Evolutionary conservation across 176 grass and related monocot genomes (phyloP), one percentile per base, ranked within the genome.

Genomic region (Guadua angustifolia): DNA sequence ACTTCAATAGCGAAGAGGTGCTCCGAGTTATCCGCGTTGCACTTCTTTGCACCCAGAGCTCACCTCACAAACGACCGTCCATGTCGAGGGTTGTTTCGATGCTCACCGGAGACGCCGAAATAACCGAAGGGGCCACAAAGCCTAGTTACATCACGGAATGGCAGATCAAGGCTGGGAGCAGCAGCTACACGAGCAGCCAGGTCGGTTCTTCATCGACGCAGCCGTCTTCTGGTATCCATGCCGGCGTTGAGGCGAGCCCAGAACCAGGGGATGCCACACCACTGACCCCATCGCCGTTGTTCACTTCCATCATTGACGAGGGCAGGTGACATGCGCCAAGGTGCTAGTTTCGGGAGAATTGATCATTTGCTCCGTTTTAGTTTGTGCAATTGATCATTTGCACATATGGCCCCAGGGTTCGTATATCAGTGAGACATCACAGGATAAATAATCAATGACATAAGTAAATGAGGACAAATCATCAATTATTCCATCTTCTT

Each of bases 51-150:
- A 93, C 94, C 10, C 92, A 97, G 60, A 79, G 77, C n/a, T 92
- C 92, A 7, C 86, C 92, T 0, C 69, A 77, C 64, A 75, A 88
- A 55, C 88, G 95, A 1, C 95, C 95, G 8, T 57, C 92, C 18
- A 97, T 97, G 95, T 94, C 95, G 1, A 69, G 90, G 51, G 90
- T 91, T 0, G 90, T 94, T 18, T 70, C 88, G 43, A 97, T 94
- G 90, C 55, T 97, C 13, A 8, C 75, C 2, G 95, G 92, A 0
- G 90, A 93, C 46, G 33, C 70, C 1, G 86, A 91, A 44, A 65
- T 86, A 7, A 42, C 9, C 0, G 69, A 86, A 47, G 86, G 89
- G 49, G 85, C 73, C 32, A 79, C 75, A 29, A 94, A 68, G 77
- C 92, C 94, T 0, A 91, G 92, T 65, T 94, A 94, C 80, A 82